Evolutionary conservation across 352 stramenopile genomes (phyloP).

Genomic region (Phytopythium aichiense): DNA sequence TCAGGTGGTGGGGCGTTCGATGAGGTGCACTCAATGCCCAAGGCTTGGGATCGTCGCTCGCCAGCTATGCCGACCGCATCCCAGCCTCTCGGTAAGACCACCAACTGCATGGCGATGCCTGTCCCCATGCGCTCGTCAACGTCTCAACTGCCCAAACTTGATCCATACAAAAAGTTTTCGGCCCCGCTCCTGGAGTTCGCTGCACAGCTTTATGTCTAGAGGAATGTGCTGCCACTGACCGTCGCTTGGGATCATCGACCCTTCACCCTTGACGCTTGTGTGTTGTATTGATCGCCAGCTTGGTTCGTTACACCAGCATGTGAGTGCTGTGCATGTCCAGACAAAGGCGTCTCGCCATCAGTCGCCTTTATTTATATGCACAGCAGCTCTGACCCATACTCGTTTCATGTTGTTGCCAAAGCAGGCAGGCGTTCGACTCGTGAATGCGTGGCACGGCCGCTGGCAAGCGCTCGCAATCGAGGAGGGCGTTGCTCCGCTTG

Average conservation of each 20-base stretch:
- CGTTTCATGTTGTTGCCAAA: not conserved
- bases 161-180: not conserved
- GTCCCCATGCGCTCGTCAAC: not conserved
- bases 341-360: not conserved
- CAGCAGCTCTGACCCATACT: not conserved
- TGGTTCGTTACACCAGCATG: not conserved
- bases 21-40: conserved; percentile 1
- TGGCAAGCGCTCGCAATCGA: not conserved
- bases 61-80: not conserved
- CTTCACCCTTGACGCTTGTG: not conserved
- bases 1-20: conserved; percentile 39
- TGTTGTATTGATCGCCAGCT: not conserved
- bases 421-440: not conserved
- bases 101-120: not conserved
- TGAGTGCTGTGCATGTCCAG: too few relatives aligned
- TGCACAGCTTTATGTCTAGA: too few relatives aligned
- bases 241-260: not conserved
- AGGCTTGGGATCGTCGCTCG: not conserved
- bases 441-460: not conserved
- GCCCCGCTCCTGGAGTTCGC: not conserved
- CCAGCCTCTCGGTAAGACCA: not conserved
- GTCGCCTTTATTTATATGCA: not conserved
- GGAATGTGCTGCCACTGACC: too few relatives aligned
- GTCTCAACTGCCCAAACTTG: not conserved
- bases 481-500: not conserved